Base-by-base conservation (phyloP, 2,329 filamentous ascomycete genomes). In the Trematosphaeria pertusa region DNA sequence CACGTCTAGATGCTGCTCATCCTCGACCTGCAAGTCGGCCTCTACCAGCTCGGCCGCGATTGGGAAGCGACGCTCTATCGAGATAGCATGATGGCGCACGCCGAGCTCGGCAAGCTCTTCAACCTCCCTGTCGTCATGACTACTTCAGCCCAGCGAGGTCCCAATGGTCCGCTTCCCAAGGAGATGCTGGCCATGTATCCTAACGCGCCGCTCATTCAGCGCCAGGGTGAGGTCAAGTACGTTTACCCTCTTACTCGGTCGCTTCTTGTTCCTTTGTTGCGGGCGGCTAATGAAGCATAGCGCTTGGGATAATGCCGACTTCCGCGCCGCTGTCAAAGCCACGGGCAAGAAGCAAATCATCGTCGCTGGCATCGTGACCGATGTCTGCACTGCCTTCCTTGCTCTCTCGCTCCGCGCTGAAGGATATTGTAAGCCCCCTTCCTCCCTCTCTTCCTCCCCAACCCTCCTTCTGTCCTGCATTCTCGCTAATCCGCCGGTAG, bases 341-440 rank as follows among this genome's bases (percentile, higher is more conserved):
- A 81, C 86, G 3, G 81, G 81, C 47, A 85, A 84, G 67, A 84
- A 78, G 21, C 88, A 91, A 67, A 75, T 91, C 59, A 87, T 91
- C 62, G 70, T 92, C 12, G 87, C 78, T 2, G 87, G 88, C 6
- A 89, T 91, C 59, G 80, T 83, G 2, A 91, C 88, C 0, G 88
- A 91, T 66, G 87, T 91, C 48, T 90, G 86, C 78, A 88, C 86
- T 17, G 77, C 87, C 0, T 91, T 91, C 75, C 78, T 88, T 5
- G 85, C 88, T 0, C 78, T 91, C n/a, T 87, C 86, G 1, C 81
- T 91, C 4, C 78, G 85, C 26, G 81, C 84, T 11, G 86, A 83
- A 33, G 88, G 87, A 19, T 91, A 89, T 75, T 81, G 43, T 46
- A 19, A 20, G 24, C 12, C 24, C 24, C 24, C 21, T 20, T 3